Evolutionary conservation across 176 grass and related monocot species (phyloP), one percentile per base, ranked within the genome.

Genomic region (Ananas comosus): DNA sequence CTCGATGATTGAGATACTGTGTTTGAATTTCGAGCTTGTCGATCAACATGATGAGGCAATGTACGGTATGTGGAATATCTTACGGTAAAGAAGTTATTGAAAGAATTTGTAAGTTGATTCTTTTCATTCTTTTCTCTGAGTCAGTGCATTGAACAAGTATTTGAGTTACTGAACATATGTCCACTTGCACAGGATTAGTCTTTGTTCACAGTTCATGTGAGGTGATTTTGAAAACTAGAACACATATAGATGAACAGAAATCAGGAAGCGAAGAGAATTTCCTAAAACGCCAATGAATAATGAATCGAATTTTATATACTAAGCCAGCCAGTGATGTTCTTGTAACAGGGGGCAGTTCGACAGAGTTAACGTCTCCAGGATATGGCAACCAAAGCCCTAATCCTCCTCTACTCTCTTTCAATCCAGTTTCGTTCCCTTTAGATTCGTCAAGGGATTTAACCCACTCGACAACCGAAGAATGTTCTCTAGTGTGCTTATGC

Each of bases 381-480:
- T 99, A 99, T 1, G 80, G 79, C 28, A 63, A 79, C 94, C 93
- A 97, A 24, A 99, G 66, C 77, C 94, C 94, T 61, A 88, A 77
- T 49, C 94, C 94, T 78, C 83, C 94, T 68, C 79, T 93, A 42
- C 66, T 88, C 82, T 99, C 94, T 72, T 88, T 99, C 49, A 99
- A 53, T 18, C 80, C 89, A 70, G 13, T 81, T 65, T 78, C 83
- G 18, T 90, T 73, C 61, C 83, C 77, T 79, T 90, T 70, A 33
- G 93, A 86, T 33, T 93, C 94, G 19, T 88, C 80, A 0, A 99
- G 79, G 17, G 82, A 83, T 73, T 99, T 99, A 42, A 91, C 94
- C 94, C 94, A 99, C 68, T 99, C 94, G 0, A 99, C 85, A 78
- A 87, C 88, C 2, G 89, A 99, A 0, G 89, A 93, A 78, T 99